Evolutionary conservation across 1,284 basidiomycete species (phyloP).

Genomic region (Phellinidium pouzarii): DNA sequence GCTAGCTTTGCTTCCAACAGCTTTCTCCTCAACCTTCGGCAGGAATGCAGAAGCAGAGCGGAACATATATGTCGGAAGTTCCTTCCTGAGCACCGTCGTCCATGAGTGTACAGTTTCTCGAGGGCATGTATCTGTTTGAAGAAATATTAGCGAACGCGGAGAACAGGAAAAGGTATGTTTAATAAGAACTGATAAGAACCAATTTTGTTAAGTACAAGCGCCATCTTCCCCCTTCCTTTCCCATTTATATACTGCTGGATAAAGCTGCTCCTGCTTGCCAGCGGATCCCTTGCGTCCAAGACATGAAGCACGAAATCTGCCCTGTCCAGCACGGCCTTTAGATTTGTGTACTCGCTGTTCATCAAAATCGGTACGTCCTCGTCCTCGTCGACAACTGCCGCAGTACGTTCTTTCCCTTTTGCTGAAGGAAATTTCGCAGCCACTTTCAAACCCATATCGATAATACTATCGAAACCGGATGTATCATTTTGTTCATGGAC

Average conservation of each 20-base stretch:
- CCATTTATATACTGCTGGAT: slow-evolving; percentile 53
- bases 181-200: slow-evolving; percentile 43
- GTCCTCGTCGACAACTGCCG: slow-evolving; percentile 33
- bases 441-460: not conserved
- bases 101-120: slow-evolving; percentile 76
- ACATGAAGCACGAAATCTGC: slow-evolving; percentile 84
- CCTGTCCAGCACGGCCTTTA: slow-evolving; percentile 70
- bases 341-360: slow-evolving; percentile 59
- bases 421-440: slow-evolving; percentile 20
- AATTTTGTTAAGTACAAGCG: slow-evolving; percentile 82
- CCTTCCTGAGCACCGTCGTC: slow-evolving; percentile 61
- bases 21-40: slow-evolving; percentile 31
- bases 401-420: slow-evolving; percentile 24
- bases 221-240: slow-evolving; percentile 45
- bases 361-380: slow-evolving; percentile 54
- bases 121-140: slow-evolving; percentile 68
- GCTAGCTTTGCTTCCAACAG: slow-evolving; percentile 40
- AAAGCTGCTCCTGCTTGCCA: slow-evolving; percentile 57
- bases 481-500: slow-evolving; percentile 30
- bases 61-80: slow-evolving; percentile 76
- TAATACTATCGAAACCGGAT: slow-evolving; percentile 32
- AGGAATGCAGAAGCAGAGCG: slow-evolving; percentile 69
- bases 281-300: slow-evolving; percentile 81
- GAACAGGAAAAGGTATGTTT: slow-evolving; percentile 9
- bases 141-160: slow-evolving; percentile 21